Evolutionary conservation across 2,329 filamentous ascomycete species (phyloP), one percentile per base, ranked within the genome.

Genomic region (Diaporthe batatas): DNA sequence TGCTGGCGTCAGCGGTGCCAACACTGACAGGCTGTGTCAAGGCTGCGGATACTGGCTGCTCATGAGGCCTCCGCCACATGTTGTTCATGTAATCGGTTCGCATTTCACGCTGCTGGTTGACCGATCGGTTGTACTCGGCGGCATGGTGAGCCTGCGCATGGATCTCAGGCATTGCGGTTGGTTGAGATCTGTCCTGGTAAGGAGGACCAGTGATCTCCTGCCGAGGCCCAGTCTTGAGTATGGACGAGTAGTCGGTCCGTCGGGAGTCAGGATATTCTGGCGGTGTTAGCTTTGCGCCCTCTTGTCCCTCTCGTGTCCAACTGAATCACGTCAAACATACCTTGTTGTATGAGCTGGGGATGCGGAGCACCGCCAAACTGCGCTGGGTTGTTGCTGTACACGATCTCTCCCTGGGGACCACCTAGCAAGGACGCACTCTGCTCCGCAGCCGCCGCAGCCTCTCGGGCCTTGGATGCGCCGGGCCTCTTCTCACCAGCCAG

Each of bases 401-500:
- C 93, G 79, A 98, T 94, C 83, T 97, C 94, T 70, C 93, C 92
- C 79, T 96, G 94, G 39, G 92, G 90, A 70, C 92, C 87, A 68
- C 91, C 89, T 69, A 93, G 85, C 68, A 91, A 78, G 74, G 89
- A 89, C 64, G 89, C 90, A 77, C 86, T 90, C 79, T 88, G 87
- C 84, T 75, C 79, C 68, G 93, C 92, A 69, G 92, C 91, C 16
- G 93, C 91, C 23, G 92, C 92, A 55, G 93, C 92, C 84, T 98
- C 94, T 79, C 96, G 89, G 74, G 93, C 93, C 84, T 97, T 98
- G 73, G 94, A 91, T 51, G 94, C 95, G 70, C 96, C 96, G 7
- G 96, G 96, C 76, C 96, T 89, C 86, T 99, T 98, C 84, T 99
- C 96, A 53, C 96, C 96, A 5, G 96, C 96, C 67, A 95, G 88